Evolutionary conservation across 1,139 yeast species (phyloP).

Genomic region (Pneumocystis sp.): DNA sequence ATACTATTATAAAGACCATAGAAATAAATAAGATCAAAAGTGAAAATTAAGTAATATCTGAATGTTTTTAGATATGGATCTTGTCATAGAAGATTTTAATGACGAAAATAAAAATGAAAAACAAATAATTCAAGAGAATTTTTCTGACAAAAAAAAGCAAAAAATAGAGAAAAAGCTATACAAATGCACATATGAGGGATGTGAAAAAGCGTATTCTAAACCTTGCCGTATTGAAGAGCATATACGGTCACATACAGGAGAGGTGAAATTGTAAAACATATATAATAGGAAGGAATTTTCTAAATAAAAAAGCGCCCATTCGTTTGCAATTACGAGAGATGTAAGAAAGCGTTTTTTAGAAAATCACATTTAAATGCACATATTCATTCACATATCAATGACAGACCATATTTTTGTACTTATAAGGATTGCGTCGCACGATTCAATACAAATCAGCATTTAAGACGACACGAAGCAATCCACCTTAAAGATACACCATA

Average conservation of each 20-base stretch:
- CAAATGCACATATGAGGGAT: conserved; percentile 27
- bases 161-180: conserved; percentile 4
- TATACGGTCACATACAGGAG: conserved; percentile 59
- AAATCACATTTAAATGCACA: conserved; percentile 73
- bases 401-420: conserved; percentile 57
- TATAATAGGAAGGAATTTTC: neutral
- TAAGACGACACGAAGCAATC: conserved; percentile 48
- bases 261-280: neutral
- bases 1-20: no score
- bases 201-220: conserved; percentile 61
- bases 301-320: conserved; percentile 41
- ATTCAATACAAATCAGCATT: conserved; percentile 65
- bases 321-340: conserved; percentile 38
- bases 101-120: neutral
- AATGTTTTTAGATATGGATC: neutral
- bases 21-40: no score
- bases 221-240: conserved; percentile 81
- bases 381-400: conserved; percentile 33
- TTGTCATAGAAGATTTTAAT: neutral
- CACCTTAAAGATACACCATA: conserved; percentile 15
- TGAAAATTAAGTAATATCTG: no score
- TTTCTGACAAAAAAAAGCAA: neutral
- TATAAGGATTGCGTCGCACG: conserved; percentile 61
- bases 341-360: conserved; percentile 54
- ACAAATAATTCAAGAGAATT: neutral